These are phyloP conservation scores for Xanthoconium separans DNA, from an alignment of 1,284 basidiomycete genomes.

Conservation along the genomic window DNA sequence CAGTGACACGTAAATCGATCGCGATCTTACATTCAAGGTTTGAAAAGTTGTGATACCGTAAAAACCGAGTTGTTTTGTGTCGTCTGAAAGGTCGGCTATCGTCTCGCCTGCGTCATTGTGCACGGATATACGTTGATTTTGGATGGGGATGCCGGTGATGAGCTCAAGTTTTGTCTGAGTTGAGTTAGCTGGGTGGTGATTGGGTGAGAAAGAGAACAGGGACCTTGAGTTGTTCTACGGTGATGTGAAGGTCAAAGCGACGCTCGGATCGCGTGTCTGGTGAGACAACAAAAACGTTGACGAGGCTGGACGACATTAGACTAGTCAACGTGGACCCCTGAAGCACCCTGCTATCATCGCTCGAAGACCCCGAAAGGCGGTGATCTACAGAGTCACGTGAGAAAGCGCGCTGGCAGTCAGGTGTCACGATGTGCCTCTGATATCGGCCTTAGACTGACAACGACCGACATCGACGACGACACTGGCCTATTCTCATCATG, in stretches of 20 bases:
- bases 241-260: slow-evolving; percentile 70
- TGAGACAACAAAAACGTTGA: slow-evolving; percentile 79
- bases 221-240: slow-evolving; percentile 81
- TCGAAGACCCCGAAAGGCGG: background rate
- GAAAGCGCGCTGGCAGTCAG: too few relatives aligned
- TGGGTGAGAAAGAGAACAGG: background rate
- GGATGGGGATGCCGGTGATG: slow-evolving; percentile 85
- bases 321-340: background rate
- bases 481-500: slow-evolving; percentile 9
- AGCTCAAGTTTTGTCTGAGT: slow-evolving; percentile 81
- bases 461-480: background rate
- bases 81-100: slow-evolving; percentile 61
- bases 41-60: slow-evolving; percentile 73
- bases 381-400: background rate
- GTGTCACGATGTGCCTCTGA: background rate
- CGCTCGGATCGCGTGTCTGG: slow-evolving; percentile 87
- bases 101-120: slow-evolving; percentile 58
- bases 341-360: background rate
- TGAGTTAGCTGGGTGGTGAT: background rate
- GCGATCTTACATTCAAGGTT: slow-evolving; percentile 63
- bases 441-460: too few relatives aligned
- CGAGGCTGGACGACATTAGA: slow-evolving; percentile 51
- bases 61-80: slow-evolving; percentile 65
- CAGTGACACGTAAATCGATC: background rate
- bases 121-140: slow-evolving; percentile 68